Evolutionary conservation across 75 land plant species (phyloP).

Genomic region (Cryptomeria japonica): DNA sequence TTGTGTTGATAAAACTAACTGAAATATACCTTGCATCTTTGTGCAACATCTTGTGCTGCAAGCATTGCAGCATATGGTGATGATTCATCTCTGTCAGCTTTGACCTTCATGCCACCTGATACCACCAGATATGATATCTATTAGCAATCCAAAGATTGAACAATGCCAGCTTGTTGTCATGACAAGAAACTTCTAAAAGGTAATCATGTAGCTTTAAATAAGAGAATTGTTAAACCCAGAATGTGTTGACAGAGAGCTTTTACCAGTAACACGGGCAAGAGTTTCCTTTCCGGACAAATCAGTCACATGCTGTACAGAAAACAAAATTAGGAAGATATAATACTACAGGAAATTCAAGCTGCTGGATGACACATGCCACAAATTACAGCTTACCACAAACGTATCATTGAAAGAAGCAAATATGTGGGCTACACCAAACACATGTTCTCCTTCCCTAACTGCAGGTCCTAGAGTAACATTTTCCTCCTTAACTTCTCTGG

Average conservation of each 20-base stretch:
- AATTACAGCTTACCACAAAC: constrained; percentile 53
- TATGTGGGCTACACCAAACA: no score
- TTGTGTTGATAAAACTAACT: constrained; percentile 20
- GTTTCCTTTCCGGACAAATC: constrained; percentile 60
- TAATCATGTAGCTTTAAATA: no score
- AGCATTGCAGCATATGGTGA: no score
- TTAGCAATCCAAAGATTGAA: not conserved
- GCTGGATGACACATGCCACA: not conserved
- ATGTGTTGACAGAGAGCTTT: not conserved
- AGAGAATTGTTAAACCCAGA: no score
- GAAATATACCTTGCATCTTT: no score
- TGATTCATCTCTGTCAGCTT: no score
- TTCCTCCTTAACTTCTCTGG: no score
- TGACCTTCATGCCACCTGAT: constrained; percentile 52
- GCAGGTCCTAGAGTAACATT: no score
- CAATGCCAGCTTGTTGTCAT: not conserved
- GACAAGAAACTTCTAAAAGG: no score
- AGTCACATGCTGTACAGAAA: constrained; percentile 42
- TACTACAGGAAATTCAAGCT: not conserved
- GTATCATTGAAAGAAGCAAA: constrained; percentile 23
- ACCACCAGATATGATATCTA: not conserved
- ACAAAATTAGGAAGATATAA: not conserved
- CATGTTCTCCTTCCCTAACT: no score
- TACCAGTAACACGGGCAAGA: constrained; percentile 46
- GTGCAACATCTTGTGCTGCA: no score